A percentile compares a stretch with the other conserved stretches of the same genome.
These are phyloP conservation scores for Clathrospora elynae DNA, from an alignment of 2,329 filamentous ascomycete genomes.

Conservation along the genomic window DNA sequence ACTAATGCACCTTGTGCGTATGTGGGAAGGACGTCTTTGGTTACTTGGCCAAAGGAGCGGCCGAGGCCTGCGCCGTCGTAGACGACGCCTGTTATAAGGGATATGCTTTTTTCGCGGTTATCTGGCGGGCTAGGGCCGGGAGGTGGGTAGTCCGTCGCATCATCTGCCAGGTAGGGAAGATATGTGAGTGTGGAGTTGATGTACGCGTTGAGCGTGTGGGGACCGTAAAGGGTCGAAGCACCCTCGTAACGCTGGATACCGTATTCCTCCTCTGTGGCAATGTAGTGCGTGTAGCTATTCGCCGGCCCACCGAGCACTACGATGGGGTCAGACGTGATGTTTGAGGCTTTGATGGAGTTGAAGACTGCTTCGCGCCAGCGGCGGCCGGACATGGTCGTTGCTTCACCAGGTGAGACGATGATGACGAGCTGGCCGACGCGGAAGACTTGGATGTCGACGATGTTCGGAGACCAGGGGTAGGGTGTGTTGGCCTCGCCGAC, in stretches of 20 bases:
- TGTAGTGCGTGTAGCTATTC: slow-evolving; percentile 88
- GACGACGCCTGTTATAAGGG: slow-evolving; percentile 80
- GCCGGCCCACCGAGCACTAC: slow-evolving; percentile 87
- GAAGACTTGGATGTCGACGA: slow-evolving; percentile 85
- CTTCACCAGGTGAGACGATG: slow-evolving; percentile 83
- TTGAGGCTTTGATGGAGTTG: slow-evolving; percentile 31
- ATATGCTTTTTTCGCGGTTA: slow-evolving; percentile 74
- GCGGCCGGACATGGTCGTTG: slow-evolving; percentile 88
- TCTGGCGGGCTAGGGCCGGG: slow-evolving; percentile 73
- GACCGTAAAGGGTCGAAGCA: slow-evolving; percentile 88
- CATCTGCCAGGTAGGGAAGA: slow-evolving; percentile 66
- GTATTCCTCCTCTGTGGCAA: slow-evolving; percentile 80
- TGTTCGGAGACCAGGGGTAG: slow-evolving; percentile 88
- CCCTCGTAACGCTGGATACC: slow-evolving; percentile 88
- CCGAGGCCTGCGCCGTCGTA: slow-evolving; percentile 70
- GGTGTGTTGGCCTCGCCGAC: slow-evolving; percentile 79
- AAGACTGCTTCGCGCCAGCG: slow-evolving; percentile 70
- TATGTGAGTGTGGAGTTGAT: slow-evolving; percentile 81
- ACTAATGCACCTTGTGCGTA: slow-evolving; percentile 68
- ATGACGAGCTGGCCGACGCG: slow-evolving; percentile 85
- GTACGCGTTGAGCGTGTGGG: slow-evolving; percentile 80
- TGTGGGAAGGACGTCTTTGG: slow-evolving; percentile 58
- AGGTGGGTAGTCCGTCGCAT: slow-evolving; percentile 36
- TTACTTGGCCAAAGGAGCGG: slow-evolving; percentile 71
- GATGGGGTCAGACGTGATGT: slow-evolving; percentile 48